Evolutionary conservation across 208 protist genomes (phyloP).

Genomic region (Crithidia mellificae): DNA sequence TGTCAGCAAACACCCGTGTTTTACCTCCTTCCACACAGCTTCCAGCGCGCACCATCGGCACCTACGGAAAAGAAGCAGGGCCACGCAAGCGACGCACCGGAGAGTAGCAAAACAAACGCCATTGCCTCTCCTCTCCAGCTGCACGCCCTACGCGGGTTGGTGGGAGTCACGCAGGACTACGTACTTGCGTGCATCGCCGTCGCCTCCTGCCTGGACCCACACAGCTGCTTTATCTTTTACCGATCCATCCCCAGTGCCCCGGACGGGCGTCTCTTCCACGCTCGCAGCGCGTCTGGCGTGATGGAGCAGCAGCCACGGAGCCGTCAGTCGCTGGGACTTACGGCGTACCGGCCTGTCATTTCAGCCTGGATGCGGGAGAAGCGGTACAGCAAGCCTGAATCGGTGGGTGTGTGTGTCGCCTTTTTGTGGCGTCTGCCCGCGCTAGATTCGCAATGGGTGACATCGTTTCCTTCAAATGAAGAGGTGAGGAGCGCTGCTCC

Average conservation of each 20-base stretch:
- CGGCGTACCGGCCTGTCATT: no score
- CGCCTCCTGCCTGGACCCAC: conserved; percentile 39
- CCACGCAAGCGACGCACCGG: no score
- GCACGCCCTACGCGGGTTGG: conserved; percentile 25
- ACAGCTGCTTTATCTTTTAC: conserved; percentile 67
- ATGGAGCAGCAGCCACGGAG: background rate
- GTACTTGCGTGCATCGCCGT: conserved; percentile 59
- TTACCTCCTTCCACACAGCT: conserved; percentile 40
- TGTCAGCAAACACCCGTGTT: conserved; percentile 32
- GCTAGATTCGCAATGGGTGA: background rate
- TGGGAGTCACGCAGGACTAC: conserved; percentile 44
- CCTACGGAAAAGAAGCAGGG: background rate
- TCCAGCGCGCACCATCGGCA: conserved; percentile 18
- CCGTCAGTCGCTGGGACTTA: conserved; percentile 3
- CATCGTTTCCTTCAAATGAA: background rate
- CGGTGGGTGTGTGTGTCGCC: conserved; percentile 48
- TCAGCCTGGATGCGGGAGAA: conserved; percentile 52
- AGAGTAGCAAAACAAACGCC: no score
- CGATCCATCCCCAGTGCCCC: conserved; percentile 44
- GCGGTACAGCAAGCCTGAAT: conserved; percentile 55
- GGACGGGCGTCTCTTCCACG: conserved; percentile 36
- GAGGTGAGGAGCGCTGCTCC: background rate
- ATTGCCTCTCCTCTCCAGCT: no score
- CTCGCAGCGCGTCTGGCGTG: no score
- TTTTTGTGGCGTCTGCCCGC: conserved; percentile 43